Evolutionary conservation across 1,284 basidiomycete genomes (phyloP), one percentile per base, ranked within the genome.

Genomic region (Ganoderma sinense): DNA sequence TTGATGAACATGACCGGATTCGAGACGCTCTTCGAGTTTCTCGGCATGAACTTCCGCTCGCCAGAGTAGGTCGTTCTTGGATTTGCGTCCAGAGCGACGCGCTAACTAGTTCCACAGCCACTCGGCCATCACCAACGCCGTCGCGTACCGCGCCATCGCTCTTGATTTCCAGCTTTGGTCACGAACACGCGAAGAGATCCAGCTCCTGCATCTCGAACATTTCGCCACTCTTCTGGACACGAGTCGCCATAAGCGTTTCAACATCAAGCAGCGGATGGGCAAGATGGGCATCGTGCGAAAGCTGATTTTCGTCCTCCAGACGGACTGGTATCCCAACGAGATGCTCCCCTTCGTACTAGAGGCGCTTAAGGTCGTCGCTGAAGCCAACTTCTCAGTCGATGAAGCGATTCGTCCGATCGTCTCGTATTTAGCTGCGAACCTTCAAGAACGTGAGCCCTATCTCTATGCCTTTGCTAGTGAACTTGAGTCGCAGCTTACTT

Each of bases 81-180:
- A 14, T 51, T 33, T 4, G 55, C n/a, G 13, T 26, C 11, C 23
- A 3, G 59, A 11, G 20, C 6, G 36, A 23, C 13, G 23, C 39
- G 39, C 39, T 61, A 14, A 61, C 13, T n/a, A 2, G 66, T 72
- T 71, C 36, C 60, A 48, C 74, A 96, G 94, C 31, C 86, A 88
- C 68, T 96, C 96, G 0, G 93, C 92, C 0, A 86, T 98, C 36
- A 88, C 91, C 64, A 98, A 98, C 74, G 85, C 91, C 1, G 85
- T 93, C 1, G 95, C 95, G 2, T 98, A 97, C 77, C 88, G 89
- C 59, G 87, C 92, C 1, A 87, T 98, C 56, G 93, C 95, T 0
- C 88, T 98, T 2, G 95, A 98, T 77, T 95, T 98, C 74, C 92
- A 96, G 69, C 88, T 98, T 7, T 99, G 97, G 97, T 88, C 94